Evolutionary conservation across 768 basidiomycete species (phyloP), one percentile per base, ranked within the genome.

Genomic region (Calocybe cyanea): DNA sequence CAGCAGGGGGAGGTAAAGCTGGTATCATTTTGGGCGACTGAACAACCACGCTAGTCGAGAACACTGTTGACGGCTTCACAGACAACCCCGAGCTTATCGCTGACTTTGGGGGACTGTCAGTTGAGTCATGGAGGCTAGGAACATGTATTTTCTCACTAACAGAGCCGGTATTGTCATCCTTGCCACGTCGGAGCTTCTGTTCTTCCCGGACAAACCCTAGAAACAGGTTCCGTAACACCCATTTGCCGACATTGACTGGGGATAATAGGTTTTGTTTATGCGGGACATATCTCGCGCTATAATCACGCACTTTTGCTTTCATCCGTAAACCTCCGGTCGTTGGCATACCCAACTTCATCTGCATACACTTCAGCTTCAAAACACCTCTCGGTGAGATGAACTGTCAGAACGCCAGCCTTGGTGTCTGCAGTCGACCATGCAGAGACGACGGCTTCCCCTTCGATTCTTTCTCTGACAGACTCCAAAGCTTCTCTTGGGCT

Each of bases 331-430:
- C 75, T 69, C 4, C 76, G 75, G 43, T 84, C 78, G 20, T 71
- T 64, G 0, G 66, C 69, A 57, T 82, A 83, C 15, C 89, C 91
- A 32, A 87, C 80, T 60, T 98, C 93, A 59, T 97, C 94, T 10
- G 89, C 87, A 60, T 94, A 97, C 2, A 95, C 82, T 66, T 99
- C 96, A 5, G 90, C 88, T 45, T 98, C 94, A 61, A 97, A 98
- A 48, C 85, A 91, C 38, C 80, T 75, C 54, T 96, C 92, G 37
- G 79, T 87, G 36, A 99, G 55, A 64, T 96, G 91, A 3, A 98
- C 80, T 2, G 87, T 85, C 49, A 99, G 70, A 18, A 91, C 78
- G 6, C 95, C 95, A 7, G 85, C 83, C 63, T 89, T 87, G 4
- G 93, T 95, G 63, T 97, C 95, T 20, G 89, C 85, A 13, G 76